phyloP scores from a whole-genome alignment of 208 protist species.

The Acanthamoeba healyi region DNA sequence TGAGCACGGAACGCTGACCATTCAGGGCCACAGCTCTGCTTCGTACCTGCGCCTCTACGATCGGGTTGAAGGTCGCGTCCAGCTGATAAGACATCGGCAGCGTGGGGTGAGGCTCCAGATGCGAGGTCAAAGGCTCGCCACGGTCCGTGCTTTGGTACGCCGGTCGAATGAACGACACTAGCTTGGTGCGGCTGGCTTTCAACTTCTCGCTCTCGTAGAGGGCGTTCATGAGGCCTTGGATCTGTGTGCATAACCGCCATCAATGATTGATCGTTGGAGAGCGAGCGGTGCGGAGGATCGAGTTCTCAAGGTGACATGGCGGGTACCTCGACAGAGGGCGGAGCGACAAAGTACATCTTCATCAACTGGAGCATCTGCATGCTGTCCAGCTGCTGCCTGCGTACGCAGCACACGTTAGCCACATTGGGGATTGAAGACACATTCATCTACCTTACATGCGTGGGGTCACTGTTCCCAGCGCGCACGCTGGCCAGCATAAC shows the following conservation, averaged over 20 bases:
- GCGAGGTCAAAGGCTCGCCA: not conserved
- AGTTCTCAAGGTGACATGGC: not conserved
- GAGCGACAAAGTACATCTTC: constrained; percentile 13
- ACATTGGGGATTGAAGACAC: too few relatives aligned
- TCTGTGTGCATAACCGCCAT: not conserved
- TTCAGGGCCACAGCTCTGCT: too few relatives aligned
- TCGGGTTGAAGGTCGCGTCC: constrained; percentile 27
- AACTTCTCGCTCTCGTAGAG: constrained; percentile 14
- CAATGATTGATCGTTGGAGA: too few relatives aligned
- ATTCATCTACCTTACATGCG: too few relatives aligned
- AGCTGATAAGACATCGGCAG: not conserved
- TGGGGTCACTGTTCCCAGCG: too few relatives aligned
- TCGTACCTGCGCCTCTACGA: not conserved
- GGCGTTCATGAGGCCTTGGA: constrained; percentile 57
- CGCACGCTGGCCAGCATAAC: too few relatives aligned
- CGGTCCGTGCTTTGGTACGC: not conserved
- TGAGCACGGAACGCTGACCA: not conserved
- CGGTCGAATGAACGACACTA: not conserved
- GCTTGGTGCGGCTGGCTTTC: not conserved
- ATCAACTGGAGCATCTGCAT: constrained; percentile 11
- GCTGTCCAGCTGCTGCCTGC: constrained; percentile 3
- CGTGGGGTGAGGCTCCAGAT: constrained; percentile 14
- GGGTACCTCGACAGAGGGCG: not conserved
- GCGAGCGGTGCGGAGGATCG: not conserved
- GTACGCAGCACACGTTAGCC: not conserved